Base-by-base conservation (phyloP, 2,329 filamentous ascomycete species). In the Verticillium nubilum region DNA sequence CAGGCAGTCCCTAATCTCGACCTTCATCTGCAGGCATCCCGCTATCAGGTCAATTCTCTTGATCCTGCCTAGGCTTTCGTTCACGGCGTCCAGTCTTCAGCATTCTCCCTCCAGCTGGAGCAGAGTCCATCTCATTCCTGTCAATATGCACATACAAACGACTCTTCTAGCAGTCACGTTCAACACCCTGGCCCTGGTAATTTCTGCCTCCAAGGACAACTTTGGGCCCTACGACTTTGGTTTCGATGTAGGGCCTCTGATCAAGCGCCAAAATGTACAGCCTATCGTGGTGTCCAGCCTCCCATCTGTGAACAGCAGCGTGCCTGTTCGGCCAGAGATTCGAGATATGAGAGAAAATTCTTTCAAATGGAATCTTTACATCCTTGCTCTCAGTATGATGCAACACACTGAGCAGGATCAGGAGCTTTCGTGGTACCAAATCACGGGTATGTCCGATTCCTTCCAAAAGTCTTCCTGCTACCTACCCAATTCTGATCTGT, bases 351-450 rank as follows among this genome's bases (percentile, higher is more conserved):
- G 84, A 63, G 74, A 81, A 58, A 82, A 90, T 60, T 70, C 80
- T 9, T 85, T 91, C 67, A 81, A 83, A 68, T 92, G 88, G 86
- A 91, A 90, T 69, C 74, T 96, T 60, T 96, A 89, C 72, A 77
- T 96, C 27, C 81, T 94, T 55, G 89, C 88, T 13, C 80, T 95
- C 66, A 85, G 84, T 70, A 85, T 86, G 75, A 86, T 94, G 77
- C 87, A 91, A 73, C 82, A 79, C 62, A 84, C 84, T 59, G 77
- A 86, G 63, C 88, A 92, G 73, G 77, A 78, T 19, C 74, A 79
- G 58, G 78, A 80, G 59, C 78, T 89, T 37, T 94, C 91, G 47
- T 95, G 86, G 78, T 96, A 92, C 74, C 85, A 91, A 68, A 82
- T 96, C 66, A 83, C 89, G 61, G 90, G 91, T 90, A 72, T 61